Conservation (phyloP, 768 basidiomycete genomes). For the Amanita phalloides region DNA sequence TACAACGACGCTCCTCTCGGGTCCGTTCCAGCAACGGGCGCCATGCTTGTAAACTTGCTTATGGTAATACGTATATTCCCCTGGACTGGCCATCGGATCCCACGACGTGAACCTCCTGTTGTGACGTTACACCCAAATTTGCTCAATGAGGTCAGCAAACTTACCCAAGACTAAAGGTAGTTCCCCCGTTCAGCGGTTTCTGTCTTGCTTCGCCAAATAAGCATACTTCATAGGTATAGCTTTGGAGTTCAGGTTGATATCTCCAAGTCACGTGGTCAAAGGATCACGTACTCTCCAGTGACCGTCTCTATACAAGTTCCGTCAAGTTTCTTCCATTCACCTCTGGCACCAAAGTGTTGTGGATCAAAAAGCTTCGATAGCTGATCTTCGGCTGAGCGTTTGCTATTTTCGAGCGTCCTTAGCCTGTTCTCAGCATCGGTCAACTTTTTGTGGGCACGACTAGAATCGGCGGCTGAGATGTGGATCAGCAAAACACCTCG, state of each 20-base stretch:
- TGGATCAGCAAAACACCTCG: background rate
- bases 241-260: constrained; percentile 18
- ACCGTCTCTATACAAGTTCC: constrained; percentile 71
- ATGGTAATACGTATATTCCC: constrained; percentile 65
- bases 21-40: constrained; percentile 94
- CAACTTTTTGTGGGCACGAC: constrained; percentile 51
- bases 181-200: constrained; percentile 74
- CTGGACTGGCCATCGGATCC: constrained; percentile 55
- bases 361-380: constrained; percentile 54
- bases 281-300: constrained; percentile 72
- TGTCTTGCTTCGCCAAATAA: constrained; percentile 84
- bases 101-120: constrained; percentile 68
- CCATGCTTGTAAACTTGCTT: constrained; percentile 79
- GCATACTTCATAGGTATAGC: constrained; percentile 93
- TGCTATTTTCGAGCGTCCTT: constrained; percentile 37
- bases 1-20: constrained; percentile 76
- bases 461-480: constrained; percentile 30
- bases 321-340: constrained; percentile 96
- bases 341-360: constrained; percentile 62
- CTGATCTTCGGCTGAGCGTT: constrained; percentile 43
- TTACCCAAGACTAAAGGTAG: constrained; percentile 74
- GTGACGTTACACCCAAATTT: constrained; percentile 1
- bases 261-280: background rate
- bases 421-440: constrained; percentile 55
- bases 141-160: constrained; percentile 14